These are phyloP conservation scores for Alternaria arborescens DNA, from an alignment of 2,329 filamentous ascomycete species.

Conservation along the genomic window DNA sequence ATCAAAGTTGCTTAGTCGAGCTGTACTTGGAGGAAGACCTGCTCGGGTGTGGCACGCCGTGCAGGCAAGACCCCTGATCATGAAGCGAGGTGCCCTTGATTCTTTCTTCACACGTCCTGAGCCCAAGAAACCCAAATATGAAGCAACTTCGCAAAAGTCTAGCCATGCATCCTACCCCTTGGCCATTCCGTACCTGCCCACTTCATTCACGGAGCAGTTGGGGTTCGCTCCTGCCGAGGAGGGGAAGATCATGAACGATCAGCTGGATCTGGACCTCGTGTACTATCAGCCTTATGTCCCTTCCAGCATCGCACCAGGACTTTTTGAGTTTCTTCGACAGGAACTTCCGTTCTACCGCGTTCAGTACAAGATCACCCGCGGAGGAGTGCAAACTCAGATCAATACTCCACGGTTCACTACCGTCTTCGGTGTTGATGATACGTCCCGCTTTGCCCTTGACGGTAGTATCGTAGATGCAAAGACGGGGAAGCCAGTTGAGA, in stretches of 20 bases:
- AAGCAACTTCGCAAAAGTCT: slow-evolving; percentile 41
- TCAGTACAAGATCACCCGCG: slow-evolving; percentile 74
- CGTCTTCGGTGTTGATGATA: slow-evolving; percentile 70
- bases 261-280: slow-evolving; percentile 75
- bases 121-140: slow-evolving; percentile 53
- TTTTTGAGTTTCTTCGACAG: slow-evolving; percentile 76
- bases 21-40: background rate
- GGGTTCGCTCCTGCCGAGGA: slow-evolving; percentile 60
- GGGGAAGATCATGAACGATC: slow-evolving; percentile 68
- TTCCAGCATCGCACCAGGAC: slow-evolving; percentile 60
- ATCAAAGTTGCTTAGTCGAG: background rate
- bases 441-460: slow-evolving; percentile 63
- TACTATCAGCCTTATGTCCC: slow-evolving; percentile 80
- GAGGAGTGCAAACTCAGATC: slow-evolving; percentile 69
- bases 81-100: slow-evolving; percentile 71
- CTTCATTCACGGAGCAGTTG: slow-evolving; percentile 53
- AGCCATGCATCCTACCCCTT: slow-evolving; percentile 63
- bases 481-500: slow-evolving; percentile 51
- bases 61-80: background rate
- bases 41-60: background rate
- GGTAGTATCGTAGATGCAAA: slow-evolving; percentile 54
- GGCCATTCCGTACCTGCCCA: slow-evolving; percentile 59
- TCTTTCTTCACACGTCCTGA: slow-evolving; percentile 68
- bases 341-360: slow-evolving; percentile 80
- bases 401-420: slow-evolving; percentile 69